A percentile compares a stretch with the other conserved stretches of the same genome.
Conservation (phyloP, 139 green algal species). For the Chloropicon primus region DNA sequence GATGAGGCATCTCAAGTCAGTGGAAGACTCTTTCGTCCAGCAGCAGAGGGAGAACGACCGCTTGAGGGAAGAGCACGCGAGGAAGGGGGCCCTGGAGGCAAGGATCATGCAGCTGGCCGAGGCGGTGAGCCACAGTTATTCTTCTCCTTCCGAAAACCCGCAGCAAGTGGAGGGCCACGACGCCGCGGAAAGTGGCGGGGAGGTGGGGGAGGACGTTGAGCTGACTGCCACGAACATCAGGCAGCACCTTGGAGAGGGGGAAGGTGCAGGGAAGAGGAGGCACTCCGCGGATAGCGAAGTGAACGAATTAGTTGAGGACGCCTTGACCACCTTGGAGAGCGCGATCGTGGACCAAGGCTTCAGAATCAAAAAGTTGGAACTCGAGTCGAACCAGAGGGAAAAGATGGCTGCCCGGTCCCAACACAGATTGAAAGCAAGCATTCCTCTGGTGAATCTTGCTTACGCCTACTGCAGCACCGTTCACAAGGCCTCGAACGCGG, state of each 20-base stretch:
- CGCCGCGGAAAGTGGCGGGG: too few relatives aligned
- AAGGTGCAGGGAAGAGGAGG: too few relatives aligned
- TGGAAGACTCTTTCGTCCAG: background rate
- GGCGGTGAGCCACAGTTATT: too few relatives aligned
- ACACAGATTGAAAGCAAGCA: background rate
- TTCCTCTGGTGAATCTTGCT: background rate
- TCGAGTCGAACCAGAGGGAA: background rate
- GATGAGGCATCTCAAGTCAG: background rate
- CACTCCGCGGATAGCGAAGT: too few relatives aligned
- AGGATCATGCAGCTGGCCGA: too few relatives aligned
- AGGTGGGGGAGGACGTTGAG: background rate
- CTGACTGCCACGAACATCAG: background rate
- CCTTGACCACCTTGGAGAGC: background rate
- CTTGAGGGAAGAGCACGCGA: background rate
- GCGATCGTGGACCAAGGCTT: background rate
- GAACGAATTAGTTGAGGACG: background rate
- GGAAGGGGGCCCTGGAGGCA: background rate
- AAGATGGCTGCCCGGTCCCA: background rate
- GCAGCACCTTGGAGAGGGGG: too few relatives aligned
- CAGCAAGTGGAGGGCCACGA: too few relatives aligned
- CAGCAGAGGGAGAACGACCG: background rate
- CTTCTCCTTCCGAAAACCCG: too few relatives aligned
- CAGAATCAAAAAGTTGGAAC: background rate
- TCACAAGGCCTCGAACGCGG: background rate
- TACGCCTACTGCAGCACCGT: background rate